These are phyloP conservation scores for Potentilla sterilis DNA, from an alignment of 306 rosid species.

Conservation along the genomic window DNA sequence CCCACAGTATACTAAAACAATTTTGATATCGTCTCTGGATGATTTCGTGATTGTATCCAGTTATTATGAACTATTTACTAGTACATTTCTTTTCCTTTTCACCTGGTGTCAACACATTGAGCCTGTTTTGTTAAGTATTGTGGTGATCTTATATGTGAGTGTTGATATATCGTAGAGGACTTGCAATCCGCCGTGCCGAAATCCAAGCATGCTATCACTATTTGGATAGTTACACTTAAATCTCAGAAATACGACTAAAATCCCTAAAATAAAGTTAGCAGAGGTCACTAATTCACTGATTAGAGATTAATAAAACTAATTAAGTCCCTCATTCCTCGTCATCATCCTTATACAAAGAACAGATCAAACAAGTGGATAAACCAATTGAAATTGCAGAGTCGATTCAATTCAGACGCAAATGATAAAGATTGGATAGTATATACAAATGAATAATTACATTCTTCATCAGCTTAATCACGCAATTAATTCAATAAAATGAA, in stretches of 20 bases:
- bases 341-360: background rate
- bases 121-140: background rate
- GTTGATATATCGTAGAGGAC: background rate
- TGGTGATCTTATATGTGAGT: background rate
- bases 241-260: background rate
- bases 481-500: background rate
- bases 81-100: background rate
- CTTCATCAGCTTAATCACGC: background rate
- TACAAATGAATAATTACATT: slow-evolving; percentile 18
- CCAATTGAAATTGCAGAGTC: background rate
- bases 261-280: background rate
- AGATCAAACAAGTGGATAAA: background rate
- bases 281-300: background rate
- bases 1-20: too few species aligned
- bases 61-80: slow-evolving; percentile 21
- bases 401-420: background rate
- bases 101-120: background rate
- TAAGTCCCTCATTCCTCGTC: background rate
- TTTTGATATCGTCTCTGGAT: slow-evolving; percentile 12
- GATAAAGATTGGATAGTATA: background rate
- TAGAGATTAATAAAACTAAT: background rate
- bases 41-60: slow-evolving; percentile 30
- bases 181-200: background rate
- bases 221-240: too few species aligned
- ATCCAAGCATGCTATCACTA: background rate